phyloP scores from a whole-genome alignment of 805 yeast species.

The Ascoidea asiatica region DNA sequence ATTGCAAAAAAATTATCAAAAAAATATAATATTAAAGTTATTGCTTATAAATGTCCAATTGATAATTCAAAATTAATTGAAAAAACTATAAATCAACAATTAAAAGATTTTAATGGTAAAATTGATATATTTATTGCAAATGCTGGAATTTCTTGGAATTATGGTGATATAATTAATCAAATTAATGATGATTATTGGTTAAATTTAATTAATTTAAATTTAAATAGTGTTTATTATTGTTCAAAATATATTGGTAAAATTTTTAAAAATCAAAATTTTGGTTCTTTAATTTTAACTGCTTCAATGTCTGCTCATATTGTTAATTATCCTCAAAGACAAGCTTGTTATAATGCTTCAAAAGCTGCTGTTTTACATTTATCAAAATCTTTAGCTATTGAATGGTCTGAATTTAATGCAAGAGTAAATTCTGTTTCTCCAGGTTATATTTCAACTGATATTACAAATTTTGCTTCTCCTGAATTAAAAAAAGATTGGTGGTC shows the following conservation, averaged over 20 bases:
- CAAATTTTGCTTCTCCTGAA: slow-evolving; percentile 15
- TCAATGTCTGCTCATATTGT: slow-evolving; percentile 85
- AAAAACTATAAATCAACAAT: slow-evolving; percentile 33
- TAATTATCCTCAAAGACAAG: slow-evolving; percentile 78
- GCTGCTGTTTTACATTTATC: slow-evolving; percentile 72
- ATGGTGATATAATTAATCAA: slow-evolving; percentile 37
- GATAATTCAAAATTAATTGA: slow-evolving; percentile 36
- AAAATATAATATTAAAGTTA: slow-evolving; percentile 45
- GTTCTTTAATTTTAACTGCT: slow-evolving; percentile 74
- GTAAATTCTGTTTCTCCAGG: slow-evolving; percentile 42
- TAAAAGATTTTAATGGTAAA: slow-evolving; percentile 59
- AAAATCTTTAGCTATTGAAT: slow-evolving; percentile 72
- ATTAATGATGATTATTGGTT: slow-evolving; percentile 51
- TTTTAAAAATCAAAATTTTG: slow-evolving; percentile 56
- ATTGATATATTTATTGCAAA: slow-evolving; percentile 80
- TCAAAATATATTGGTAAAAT: slow-evolving; percentile 62
- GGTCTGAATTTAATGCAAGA: slow-evolving; percentile 51
- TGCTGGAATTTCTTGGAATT: slow-evolving; percentile 79
- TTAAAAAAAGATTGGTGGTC: slow-evolving; percentile 19
- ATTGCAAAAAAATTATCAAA: slow-evolving; percentile 41
- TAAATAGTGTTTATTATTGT: slow-evolving; percentile 71
- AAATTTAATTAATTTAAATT: slow-evolving; percentile 58
- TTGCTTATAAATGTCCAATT: slow-evolving; percentile 53
- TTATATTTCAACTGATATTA: slow-evolving; percentile 33
- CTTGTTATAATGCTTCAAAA: slow-evolving; percentile 77